Conservation (phyloP, 139 green algal species). For the Micractinium conductrix region DNA sequence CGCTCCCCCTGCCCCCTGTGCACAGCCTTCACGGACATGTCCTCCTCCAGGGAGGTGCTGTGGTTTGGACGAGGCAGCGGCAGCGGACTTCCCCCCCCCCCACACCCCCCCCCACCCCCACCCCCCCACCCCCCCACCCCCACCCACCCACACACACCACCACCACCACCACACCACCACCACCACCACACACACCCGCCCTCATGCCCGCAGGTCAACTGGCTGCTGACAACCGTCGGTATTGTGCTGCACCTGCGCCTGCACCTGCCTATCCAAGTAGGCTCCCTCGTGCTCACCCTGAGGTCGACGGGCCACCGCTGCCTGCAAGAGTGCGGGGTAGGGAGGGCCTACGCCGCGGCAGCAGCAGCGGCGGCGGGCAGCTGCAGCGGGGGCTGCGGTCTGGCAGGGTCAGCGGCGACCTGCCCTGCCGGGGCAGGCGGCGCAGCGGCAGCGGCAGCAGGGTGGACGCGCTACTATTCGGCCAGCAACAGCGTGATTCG, state of each 20-base stretch:
- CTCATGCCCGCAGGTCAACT: neutral
- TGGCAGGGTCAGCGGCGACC: neutral
- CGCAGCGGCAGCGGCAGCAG: neutral
- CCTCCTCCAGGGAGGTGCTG: no score
- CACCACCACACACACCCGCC: no score
- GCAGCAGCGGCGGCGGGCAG: neutral
- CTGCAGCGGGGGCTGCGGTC: neutral
- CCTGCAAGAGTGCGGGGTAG: neutral
- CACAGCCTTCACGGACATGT: no score
- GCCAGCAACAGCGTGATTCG: neutral
- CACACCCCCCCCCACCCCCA: no score
- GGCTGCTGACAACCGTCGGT: neutral
- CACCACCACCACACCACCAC: no score
- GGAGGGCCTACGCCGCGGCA: neutral
- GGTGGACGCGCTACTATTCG: neutral
- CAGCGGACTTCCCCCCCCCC: no score
- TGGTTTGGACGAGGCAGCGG: no score
- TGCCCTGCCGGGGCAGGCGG: neutral
- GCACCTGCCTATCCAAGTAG: neutral
- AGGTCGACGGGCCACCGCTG: neutral
- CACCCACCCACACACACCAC: no score
- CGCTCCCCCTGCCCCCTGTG: neutral
- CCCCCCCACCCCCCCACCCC: no score
- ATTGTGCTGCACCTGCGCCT: conserved; percentile 1
- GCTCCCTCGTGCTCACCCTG: conserved; percentile 2